These are phyloP conservation scores for Calonectria fujianensis DNA, from an alignment of 2,329 filamentous ascomycete genomes.

Conservation along the genomic window DNA sequence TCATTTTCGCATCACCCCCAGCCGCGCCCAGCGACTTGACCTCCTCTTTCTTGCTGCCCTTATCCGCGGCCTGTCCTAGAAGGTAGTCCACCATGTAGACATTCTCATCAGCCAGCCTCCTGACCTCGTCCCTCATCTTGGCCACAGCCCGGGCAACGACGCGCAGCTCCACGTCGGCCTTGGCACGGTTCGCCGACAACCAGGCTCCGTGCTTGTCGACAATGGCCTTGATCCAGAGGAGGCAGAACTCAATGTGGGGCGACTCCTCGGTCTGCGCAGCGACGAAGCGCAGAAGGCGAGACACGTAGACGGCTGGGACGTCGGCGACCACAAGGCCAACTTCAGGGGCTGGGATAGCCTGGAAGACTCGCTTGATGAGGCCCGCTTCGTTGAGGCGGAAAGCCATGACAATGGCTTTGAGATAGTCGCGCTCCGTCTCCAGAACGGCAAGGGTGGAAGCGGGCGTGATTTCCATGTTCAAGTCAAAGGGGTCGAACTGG, in stretches of 20 bases:
- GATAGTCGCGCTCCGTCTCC: slow-evolving; percentile 83
- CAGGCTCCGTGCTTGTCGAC: slow-evolving; percentile 89
- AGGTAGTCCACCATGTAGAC: slow-evolving; percentile 92
- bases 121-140: slow-evolving; percentile 87
- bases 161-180: slow-evolving; percentile 89
- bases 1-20: slow-evolving; percentile 54
- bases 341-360: slow-evolving; percentile 84
- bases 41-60: slow-evolving; percentile 49
- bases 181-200: slow-evolving; percentile 86
- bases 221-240: slow-evolving; percentile 91
- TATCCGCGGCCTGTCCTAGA: slow-evolving; percentile 68
- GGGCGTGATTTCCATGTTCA: slow-evolving; percentile 95
- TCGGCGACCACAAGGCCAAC: slow-evolving; percentile 86
- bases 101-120: slow-evolving; percentile 90
- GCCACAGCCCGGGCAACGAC: slow-evolving; percentile 87
- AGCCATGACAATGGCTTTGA: slow-evolving; percentile 96
- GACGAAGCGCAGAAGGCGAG: slow-evolving; percentile 89
- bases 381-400: slow-evolving; percentile 94
- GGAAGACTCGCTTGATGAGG: slow-evolving; percentile 89
- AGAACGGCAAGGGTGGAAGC: slow-evolving; percentile 84
- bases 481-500: slow-evolving; percentile 96
- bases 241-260: slow-evolving; percentile 94
- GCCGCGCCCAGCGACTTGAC: slow-evolving; percentile 47
- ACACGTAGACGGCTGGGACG: slow-evolving; percentile 90
- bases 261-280: slow-evolving; percentile 91